These are phyloP conservation scores for Metarhizium sp. DNA, from an alignment of 2,329 filamentous ascomycete genomes.

Conservation along the genomic window DNA sequence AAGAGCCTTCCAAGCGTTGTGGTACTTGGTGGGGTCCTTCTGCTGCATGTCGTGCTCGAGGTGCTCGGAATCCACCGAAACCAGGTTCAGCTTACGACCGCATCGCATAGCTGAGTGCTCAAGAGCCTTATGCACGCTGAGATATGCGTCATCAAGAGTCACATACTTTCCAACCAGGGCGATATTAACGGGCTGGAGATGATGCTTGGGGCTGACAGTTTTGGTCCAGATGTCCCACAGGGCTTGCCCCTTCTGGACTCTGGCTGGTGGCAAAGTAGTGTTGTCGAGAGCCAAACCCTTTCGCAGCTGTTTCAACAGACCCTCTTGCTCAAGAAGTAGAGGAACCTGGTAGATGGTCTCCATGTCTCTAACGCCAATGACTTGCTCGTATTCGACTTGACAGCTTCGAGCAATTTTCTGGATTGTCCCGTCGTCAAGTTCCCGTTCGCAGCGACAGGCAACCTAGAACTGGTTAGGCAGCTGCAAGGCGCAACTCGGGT, in stretches of 20 bases:
- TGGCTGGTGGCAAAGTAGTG: constrained; percentile 37
- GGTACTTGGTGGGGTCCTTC: constrained; percentile 60
- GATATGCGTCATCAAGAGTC: constrained; percentile 74
- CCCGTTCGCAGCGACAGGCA: constrained; percentile 79
- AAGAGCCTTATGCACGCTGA: constrained; percentile 74
- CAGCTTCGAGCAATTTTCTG: constrained; percentile 86
- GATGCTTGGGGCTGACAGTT: constrained; percentile 51
- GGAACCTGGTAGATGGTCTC: constrained; percentile 90
- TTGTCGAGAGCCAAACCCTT: constrained; percentile 55
- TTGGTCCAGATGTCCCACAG: constrained; percentile 74
- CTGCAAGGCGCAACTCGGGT: background rate
- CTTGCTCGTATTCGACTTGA: constrained; percentile 76
- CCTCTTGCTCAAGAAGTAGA: constrained; percentile 68
- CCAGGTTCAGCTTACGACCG: constrained; percentile 65
- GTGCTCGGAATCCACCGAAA: constrained; percentile 78
- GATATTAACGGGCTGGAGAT: constrained; percentile 62
- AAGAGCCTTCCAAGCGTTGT: constrained; percentile 64
- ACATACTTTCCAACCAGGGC: constrained; percentile 91
- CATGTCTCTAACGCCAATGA: constrained; percentile 85
- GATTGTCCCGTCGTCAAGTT: constrained; percentile 64
- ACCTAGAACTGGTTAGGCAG: constrained; percentile 42
- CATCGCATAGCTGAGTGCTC: constrained; percentile 90
- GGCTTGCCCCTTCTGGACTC: constrained; percentile 52
- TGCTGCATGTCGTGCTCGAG: constrained; percentile 60
- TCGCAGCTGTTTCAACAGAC: constrained; percentile 58